A percentile compares a stretch with the other conserved stretches of the same genome.
Evolutionary conservation across 371 early-diverging fungal species (phyloP).

Genomic region (Rhizopus microsporus): DNA sequence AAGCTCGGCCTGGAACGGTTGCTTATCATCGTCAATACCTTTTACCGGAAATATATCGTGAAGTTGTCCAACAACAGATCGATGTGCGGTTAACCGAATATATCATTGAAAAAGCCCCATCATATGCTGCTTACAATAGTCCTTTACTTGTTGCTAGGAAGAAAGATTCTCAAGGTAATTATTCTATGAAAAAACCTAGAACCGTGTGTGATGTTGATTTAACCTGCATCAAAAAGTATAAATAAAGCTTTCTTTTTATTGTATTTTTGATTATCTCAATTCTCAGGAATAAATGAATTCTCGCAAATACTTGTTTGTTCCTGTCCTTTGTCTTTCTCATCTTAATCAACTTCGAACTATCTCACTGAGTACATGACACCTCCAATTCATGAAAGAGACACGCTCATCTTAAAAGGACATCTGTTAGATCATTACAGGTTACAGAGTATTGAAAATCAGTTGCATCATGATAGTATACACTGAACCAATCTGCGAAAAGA

Average conservation of each 20-base stretch:
- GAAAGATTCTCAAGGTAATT: neutral
- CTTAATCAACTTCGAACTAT: neutral
- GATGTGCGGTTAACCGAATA: conserved; percentile 9
- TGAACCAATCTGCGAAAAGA: conserved; percentile 9
- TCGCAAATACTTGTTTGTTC: neutral
- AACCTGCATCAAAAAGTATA: too few relatives aligned
- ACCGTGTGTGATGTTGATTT: neutral
- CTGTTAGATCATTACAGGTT: conserved; percentile 18
- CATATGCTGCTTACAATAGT: conserved; percentile 6
- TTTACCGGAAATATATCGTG: neutral
- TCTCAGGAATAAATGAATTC: neutral
- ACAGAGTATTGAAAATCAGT: neutral
- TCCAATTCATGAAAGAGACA: conserved; percentile 5
- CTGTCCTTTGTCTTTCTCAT: conserved; percentile 1
- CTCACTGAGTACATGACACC: conserved; percentile 10
- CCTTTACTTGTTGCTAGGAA: conserved; percentile 5
- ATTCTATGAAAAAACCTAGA: neutral
- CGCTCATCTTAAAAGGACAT: conserved; percentile 12
- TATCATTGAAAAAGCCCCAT: neutral
- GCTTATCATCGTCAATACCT: conserved; percentile 10
- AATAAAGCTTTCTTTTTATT: too few relatives aligned
- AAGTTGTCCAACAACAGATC: conserved; percentile 4
- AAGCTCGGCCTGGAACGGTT: neutral
- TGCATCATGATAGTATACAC: conserved; percentile 15
- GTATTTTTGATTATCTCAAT: too few relatives aligned